Percentiles rank a stretch among this genome's conserved stretches.
Conservation (phyloP, 75 land plant species). For the Picea sitchensis region DNA sequence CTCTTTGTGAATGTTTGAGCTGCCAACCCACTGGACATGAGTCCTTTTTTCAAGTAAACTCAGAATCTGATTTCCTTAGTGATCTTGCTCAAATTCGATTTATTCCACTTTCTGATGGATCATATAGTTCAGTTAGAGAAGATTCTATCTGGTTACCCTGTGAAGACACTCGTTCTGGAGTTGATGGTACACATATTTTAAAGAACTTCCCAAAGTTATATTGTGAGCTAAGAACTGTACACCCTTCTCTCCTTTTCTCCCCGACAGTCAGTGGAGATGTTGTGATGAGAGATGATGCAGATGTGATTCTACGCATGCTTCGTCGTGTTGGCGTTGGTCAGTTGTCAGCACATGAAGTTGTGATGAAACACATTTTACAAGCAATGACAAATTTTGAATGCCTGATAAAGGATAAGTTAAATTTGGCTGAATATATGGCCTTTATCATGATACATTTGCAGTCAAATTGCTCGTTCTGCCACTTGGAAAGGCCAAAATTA, state of each 20-base stretch:
- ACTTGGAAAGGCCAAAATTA: constrained; percentile 41
- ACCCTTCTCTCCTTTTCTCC: constrained; percentile 42
- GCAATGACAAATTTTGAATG: constrained; percentile 29
- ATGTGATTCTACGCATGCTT: constrained; percentile 39
- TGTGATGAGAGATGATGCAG: constrained; percentile 13
- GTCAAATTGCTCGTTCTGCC: constrained; percentile 58
- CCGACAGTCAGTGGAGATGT: constrained; percentile 8
- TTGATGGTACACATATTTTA: constrained; percentile 26
- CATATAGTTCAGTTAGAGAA: constrained; percentile 57
- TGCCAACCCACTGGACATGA: constrained; percentile 16
- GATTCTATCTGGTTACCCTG: constrained; percentile 84
- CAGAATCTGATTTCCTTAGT: constrained; percentile 28
- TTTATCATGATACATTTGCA: constrained; percentile 77
- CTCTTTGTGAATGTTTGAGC: constrained; percentile 33
- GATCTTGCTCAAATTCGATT: constrained; percentile 49
- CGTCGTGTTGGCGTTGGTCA: constrained; percentile 59
- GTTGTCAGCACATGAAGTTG: constrained; percentile 79
- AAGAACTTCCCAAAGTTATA: constrained; percentile 51
- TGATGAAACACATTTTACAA: constrained; percentile 66
- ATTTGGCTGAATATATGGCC: constrained; percentile 66
- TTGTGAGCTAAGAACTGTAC: constrained; percentile 63
- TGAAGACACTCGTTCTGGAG: constrained; percentile 22
- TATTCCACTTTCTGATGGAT: constrained; percentile 83
- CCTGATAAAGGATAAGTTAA: constrained; percentile 20
- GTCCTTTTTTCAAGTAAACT: constrained; percentile 5